These are phyloP conservation scores for Panicum hallii DNA, from an alignment of 202 grass and related monocot species.

Conservation along the genomic window DNA sequence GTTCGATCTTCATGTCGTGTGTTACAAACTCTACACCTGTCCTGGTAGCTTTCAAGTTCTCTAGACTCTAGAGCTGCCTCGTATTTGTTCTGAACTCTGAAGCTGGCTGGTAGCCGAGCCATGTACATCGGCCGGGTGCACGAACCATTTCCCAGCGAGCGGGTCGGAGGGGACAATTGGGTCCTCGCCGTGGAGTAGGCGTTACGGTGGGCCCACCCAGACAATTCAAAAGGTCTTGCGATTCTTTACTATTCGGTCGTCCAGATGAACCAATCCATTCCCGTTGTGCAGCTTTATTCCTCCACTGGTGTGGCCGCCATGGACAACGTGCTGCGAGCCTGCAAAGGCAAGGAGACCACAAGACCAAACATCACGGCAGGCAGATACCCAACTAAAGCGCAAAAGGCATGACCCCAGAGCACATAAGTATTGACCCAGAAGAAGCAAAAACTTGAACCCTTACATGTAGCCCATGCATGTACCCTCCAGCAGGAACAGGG, in stretches of 20 bases:
- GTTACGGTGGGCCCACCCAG: background rate
- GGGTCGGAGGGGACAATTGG: background rate
- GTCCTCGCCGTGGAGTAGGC: constrained; percentile 14
- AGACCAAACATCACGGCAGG: constrained; percentile 11
- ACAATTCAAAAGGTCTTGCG: constrained; percentile 30
- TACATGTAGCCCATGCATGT: background rate
- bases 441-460: background rate
- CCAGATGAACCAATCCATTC: background rate
- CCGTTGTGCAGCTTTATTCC: background rate
- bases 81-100: too few relatives aligned
- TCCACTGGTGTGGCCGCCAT: background rate
- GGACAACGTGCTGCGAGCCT: constrained; percentile 10
- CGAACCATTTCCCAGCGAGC: background rate
- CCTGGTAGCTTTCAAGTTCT: background rate
- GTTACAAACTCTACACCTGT: too few relatives aligned
- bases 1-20: too few relatives aligned
- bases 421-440: background rate
- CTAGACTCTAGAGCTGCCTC: background rate
- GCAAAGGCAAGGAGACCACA: background rate
- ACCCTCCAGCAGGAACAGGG: background rate
- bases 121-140: background rate
- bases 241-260: background rate
- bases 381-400: background rate
- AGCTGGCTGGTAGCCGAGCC: background rate
- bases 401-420: background rate